Evolutionary conservation across 2,329 filamentous ascomycete genomes (phyloP), one percentile per base, ranked within the genome.

Genomic region (Fusarium sublunatum): DNA sequence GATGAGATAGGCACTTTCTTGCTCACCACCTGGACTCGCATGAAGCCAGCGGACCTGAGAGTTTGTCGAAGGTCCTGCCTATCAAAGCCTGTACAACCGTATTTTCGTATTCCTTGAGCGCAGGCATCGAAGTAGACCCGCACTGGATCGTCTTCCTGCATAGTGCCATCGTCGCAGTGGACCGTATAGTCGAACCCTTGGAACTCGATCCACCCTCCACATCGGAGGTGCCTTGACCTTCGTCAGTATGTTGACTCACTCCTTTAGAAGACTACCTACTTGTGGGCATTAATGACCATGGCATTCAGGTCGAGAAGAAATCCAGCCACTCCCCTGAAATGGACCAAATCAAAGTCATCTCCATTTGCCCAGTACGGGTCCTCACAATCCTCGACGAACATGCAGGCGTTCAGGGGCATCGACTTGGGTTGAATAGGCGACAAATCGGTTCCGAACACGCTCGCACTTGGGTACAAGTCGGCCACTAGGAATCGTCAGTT

Each of bases 331-430:
- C 69, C 81, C 67, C 75, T 79, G 67, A 80, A 83, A 78, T 80
- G 81, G 2, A 88, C 81, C 61, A 84, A 80, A 70, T 88, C 86
- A 68, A 84, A 87, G 49, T 82, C 76, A 5, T 78, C 73, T 45
- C 83, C 84, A 25, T 77, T 76, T 5, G 75, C 62, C 87, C 87
- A 90, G 8, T 84, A 79, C 42, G 83, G 78, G 61, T 88, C 75
- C 55, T 77, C 85, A 46, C 82, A 81, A 68, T 89, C 86, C 66
- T 89, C 87, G 9, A 90, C 80, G 55, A 87, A 77, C 74, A 88
- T 88, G 7, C 78, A 79, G n/a, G 86, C 79, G 68, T 89, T 89
- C 10, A 83, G 79, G 13, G 86, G 87, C 11, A 88, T 78, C 73
- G 76, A 79, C 32, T 72, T 73, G 2, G 79, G 78, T 61, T 83